Base-by-base conservation (phyloP, 1,284 basidiomycete species). In the Ceratobasidium sp. region DNA sequence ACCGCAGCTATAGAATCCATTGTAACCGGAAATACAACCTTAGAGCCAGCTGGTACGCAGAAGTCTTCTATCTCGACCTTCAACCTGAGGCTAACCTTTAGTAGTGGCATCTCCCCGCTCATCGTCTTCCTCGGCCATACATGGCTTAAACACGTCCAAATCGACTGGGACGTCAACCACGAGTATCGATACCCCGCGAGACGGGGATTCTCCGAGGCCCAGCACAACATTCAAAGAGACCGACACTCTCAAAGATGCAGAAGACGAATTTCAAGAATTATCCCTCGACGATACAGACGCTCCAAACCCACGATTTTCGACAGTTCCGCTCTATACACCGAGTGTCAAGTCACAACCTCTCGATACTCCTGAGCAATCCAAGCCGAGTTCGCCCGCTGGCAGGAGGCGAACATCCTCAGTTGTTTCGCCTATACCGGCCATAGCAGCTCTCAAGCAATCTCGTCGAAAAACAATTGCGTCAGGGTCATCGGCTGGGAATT, bases 401-500 rank as follows among this genome's bases (percentile, higher is more conserved):
- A 11, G 54, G 11, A 49, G 53, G 16, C 68, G 68, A 11, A 50
- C 41, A 29, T 60, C 68, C 1, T 44, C 59, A 14, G 57, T 54
- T 3, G 46, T 54, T 9, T 41, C 68, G 19, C 58, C 58, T 8
- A 33, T 29, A n/a, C 44, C 25, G 3, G 41, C 42, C 11, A 50
- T 21, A 4, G 29, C 58, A 9, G 46, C 41, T 21, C 14, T 39
- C 14, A 60, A 60, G 29, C 36, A 69, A 16, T 60, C 56, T 8
- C 36, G 57, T n/a, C 30, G 68, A 27, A 54, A 42, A 39, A 69
- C 68, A 13, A 57, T 69, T 36, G 56, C 57, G 19, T 69, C 68
- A 3, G 44, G 42, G 5, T 60, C 59, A n/a, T 56, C 69, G 50
- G 52, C 56, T 16, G 69, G 60, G 27, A 82, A 81, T 71, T 76